phyloP scores from a whole-genome alignment of 768 basidiomycete species.

The Mycena alexandri region DNA sequence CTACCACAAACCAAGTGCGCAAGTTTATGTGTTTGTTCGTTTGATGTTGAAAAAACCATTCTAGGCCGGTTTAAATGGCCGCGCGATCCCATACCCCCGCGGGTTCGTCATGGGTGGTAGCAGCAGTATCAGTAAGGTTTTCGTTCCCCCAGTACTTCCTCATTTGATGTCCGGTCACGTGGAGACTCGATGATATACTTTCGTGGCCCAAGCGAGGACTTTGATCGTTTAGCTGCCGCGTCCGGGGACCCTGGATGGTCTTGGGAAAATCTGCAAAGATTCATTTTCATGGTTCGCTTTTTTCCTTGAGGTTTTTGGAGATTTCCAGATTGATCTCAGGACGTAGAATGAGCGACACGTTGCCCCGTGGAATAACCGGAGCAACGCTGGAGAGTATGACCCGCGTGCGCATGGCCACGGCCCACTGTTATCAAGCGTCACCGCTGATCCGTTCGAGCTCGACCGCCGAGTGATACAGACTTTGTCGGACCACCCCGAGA shows the following conservation, averaged over 20 bases:
- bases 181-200: constrained; percentile 43
- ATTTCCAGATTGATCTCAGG: no score
- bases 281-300: constrained; percentile 30
- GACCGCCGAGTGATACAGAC: constrained; percentile 42
- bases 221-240: constrained; percentile 39
- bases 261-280: constrained; percentile 41
- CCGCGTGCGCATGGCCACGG: constrained; percentile 39
- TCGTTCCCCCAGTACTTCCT: not conserved
- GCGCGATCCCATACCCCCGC: constrained; percentile 42
- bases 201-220: constrained; percentile 44
- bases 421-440: constrained; percentile 38
- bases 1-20: constrained; percentile 33
- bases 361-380: constrained; percentile 40
- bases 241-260: constrained; percentile 43
- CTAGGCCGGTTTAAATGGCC: constrained; percentile 43
- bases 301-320: no score
- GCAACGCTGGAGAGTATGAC: constrained; percentile 38
- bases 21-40: no score
- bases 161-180: not conserved
- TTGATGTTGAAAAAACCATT: no score
- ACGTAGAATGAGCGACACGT: constrained; percentile 40
- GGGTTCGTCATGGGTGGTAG: constrained; percentile 47
- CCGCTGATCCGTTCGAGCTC: constrained; percentile 26
- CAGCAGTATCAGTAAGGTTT: constrained; percentile 45
- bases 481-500: constrained; percentile 31